Evolutionary conservation across 495 filamentous ascomycete species (phyloP), one percentile per base, ranked within the genome.

Genomic region (Letharia columbiana): DNA sequence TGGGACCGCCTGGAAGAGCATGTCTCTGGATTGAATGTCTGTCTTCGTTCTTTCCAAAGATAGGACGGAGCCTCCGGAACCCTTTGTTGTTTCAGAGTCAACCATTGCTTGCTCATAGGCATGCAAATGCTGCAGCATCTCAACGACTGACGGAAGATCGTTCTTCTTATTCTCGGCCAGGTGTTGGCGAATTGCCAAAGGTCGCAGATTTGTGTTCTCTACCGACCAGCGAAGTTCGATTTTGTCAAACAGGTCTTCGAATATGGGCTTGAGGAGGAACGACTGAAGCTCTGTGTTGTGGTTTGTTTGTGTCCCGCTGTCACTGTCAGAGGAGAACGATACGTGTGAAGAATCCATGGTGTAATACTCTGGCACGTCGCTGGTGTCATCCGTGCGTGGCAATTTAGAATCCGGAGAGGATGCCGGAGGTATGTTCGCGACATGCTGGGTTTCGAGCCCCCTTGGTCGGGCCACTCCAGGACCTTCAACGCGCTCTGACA

Each of bases 21-120:
- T 66, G 50, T 61, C 23, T 17, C 64, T 60, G 35, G 28, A 40
- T n/a, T 3, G 23, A 13, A 69, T 60, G 41, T 64, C 42, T 20
- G 41, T 64, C 50, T 61, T 47, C n/a, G 40, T 66, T 52, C 67
- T 66, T 44, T 60, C 63, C 47, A 65, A 57, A 13, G 64, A 66
- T 33, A 62, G n/a, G n/a, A 69, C 20, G 11, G 64, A 66, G 4
- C 23, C 40, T 44, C 45, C 31, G 11, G n/a, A 33, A 28, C 33
- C 4, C 33, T 62, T 10, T 1, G 28, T 59, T 10, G 57, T 15
- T 17, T 45, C 13, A 17, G 44, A 23, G n/a, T 69, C 50, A 44
- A 66, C 18, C 23, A 61, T 40, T 28, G 2, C 28, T 15, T 60
- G 58, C 28, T 66, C 64, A 28, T 69, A 60, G 13, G 47, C 58